Evolutionary conservation across 805 yeast genomes (phyloP).

Genomic region (Lachancea mirantina): DNA sequence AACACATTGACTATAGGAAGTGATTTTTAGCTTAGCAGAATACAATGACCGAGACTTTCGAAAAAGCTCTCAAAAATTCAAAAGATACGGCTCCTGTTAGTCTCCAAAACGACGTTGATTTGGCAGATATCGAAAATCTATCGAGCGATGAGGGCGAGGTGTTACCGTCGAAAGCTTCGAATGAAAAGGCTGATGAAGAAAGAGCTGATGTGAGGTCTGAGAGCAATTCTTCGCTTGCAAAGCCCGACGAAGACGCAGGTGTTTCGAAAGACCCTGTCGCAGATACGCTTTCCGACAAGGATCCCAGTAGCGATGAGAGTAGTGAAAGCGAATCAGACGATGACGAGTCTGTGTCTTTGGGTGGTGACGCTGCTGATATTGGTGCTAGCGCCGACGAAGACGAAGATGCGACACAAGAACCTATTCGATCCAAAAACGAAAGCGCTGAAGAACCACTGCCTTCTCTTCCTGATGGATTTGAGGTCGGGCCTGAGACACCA

Average conservation of each 20-base stretch:
- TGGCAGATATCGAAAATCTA: slow-evolving; percentile 14
- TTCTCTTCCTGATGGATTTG: slow-evolving; percentile 57
- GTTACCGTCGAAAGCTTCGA: background rate
- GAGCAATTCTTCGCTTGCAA: background rate
- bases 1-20: no score
- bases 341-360: slow-evolving; percentile 17
- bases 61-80: slow-evolving; percentile 18
- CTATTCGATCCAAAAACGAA: slow-evolving; percentile 77
- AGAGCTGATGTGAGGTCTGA: background rate
- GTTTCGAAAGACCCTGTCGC: background rate
- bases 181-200: background rate
- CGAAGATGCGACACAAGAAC: slow-evolving; percentile 47
- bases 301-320: slow-evolving; percentile 7
- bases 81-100: slow-evolving; percentile 7
- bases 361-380: slow-evolving; percentile 15
- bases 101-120: slow-evolving; percentile 17
- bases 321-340: background rate
- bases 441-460: slow-evolving; percentile 60
- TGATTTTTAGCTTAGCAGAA: no score
- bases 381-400: slow-evolving; percentile 12
- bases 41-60: no score
- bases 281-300: no score
- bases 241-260: background rate
- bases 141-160: no score
- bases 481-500: slow-evolving; percentile 51